phyloP scores from a whole-genome alignment of 1,139 yeast genomes.

The Diutina neorugosa region DNA sequence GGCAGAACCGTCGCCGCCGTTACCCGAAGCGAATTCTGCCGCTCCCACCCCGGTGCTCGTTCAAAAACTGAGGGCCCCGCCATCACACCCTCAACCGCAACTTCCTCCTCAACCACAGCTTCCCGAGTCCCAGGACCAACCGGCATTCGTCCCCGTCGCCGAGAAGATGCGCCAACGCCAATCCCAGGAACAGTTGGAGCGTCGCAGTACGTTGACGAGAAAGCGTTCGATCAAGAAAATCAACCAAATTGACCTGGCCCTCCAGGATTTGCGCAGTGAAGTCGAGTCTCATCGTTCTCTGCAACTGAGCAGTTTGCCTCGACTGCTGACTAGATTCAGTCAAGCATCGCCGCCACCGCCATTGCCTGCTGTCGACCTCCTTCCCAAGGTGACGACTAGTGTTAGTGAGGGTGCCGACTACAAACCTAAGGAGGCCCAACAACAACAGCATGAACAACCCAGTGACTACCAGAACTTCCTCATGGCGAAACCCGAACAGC shows the following conservation, averaged over 20 bases:
- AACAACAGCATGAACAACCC: neutral
- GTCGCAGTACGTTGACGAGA: neutral
- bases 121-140: neutral
- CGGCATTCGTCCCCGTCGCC: neutral
- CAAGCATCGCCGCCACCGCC: slow-evolving; percentile 1
- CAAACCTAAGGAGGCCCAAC: neutral
- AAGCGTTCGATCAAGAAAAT: slow-evolving; percentile 1
- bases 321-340: neutral
- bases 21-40: neutral
- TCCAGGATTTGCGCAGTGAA: neutral
- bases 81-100: neutral
- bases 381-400: neutral
- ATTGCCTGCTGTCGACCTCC: neutral
- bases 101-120: neutral
- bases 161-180: slow-evolving; percentile 2
- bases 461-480: neutral
- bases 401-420: neutral
- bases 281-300: neutral
- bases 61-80: neutral
- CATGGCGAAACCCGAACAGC: neutral
- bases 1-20: neutral
- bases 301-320: neutral
- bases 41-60: neutral
- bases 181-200: slow-evolving; percentile 1
- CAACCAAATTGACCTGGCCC: slow-evolving; percentile 3